Percentiles rank a stretch among this genome's conserved stretches.
phyloP scores from a whole-genome alignment of 202 grass and related monocot genomes.

The Sporobolus alterniflorus region DNA sequence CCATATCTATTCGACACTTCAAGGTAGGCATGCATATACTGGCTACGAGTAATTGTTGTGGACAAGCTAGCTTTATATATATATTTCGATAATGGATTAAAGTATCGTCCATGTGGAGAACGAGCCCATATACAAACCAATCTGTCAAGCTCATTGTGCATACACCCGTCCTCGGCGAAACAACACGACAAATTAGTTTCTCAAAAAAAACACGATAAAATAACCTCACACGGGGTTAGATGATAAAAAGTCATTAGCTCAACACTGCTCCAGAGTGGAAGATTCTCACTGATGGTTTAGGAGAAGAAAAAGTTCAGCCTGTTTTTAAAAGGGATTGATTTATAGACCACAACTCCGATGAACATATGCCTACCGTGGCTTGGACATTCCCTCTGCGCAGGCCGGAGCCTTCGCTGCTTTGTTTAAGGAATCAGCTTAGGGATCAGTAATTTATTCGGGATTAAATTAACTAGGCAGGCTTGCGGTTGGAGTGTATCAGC shows the following conservation, averaged over 20 bases:
- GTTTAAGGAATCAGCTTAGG: conserved; percentile 66
- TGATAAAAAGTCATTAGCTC: conserved; percentile 15
- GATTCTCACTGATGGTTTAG: conserved; percentile 49
- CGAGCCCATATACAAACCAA: too few relatives aligned
- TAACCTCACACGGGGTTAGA: neutral
- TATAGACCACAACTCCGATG: neutral
- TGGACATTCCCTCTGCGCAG: conserved; percentile 64
- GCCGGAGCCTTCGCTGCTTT: too few relatives aligned
- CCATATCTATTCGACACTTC: too few relatives aligned
- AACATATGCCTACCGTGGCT: too few relatives aligned
- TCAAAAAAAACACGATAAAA: conserved; percentile 9
- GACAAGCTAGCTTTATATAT: too few relatives aligned
- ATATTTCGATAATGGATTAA: too few relatives aligned
- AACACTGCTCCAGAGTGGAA: conserved; percentile 56
- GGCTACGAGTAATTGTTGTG: too few relatives aligned
- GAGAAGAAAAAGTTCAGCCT: neutral
- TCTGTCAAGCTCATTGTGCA: neutral
- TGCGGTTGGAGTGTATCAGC: neutral
- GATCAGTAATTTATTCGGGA: conserved; percentile 65
- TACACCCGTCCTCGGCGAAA: neutral
- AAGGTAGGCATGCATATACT: too few relatives aligned
- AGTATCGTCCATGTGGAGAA: too few relatives aligned
- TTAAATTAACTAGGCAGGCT: neutral
- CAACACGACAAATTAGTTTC: neutral
- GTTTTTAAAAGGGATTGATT: conserved; percentile 7